These are phyloP conservation scores for Sarocladium oryzae DNA, from an alignment of 2,329 filamentous ascomycete species.

Conservation along the genomic window DNA sequence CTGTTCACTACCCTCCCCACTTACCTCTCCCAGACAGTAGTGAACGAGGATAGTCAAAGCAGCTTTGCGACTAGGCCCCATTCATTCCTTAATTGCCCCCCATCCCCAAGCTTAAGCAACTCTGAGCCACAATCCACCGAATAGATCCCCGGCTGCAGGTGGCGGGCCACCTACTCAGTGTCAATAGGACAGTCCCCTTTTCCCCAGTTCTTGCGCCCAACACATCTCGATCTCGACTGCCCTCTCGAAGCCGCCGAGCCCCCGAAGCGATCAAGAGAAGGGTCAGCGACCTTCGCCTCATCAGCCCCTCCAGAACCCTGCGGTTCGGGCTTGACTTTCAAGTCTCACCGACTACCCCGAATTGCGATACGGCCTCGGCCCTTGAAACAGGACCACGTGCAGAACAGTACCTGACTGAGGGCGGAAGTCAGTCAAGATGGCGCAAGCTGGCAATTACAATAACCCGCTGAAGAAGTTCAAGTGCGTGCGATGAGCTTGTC, in stretches of 20 bases:
- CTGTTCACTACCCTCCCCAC: background rate
- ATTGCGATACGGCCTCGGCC: slow-evolving; percentile 7
- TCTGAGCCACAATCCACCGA: slow-evolving; percentile 5
- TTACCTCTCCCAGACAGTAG: background rate
- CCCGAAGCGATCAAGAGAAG: background rate
- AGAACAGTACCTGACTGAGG: background rate
- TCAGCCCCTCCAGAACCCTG: background rate
- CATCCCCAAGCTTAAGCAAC: slow-evolving; percentile 1
- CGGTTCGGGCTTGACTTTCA: background rate
- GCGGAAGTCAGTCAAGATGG: slow-evolving; percentile 53
- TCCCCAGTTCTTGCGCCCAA: slow-evolving; percentile 8
- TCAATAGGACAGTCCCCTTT: slow-evolving; percentile 4
- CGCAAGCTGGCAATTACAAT: slow-evolving; percentile 83
- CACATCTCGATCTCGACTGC: background rate
- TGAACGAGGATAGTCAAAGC: background rate
- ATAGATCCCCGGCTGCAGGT: slow-evolving; percentile 4
- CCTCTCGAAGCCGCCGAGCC: background rate
- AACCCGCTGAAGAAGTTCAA: slow-evolving; percentile 99
- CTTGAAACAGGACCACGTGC: background rate
- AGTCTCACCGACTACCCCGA: slow-evolving; percentile 6
- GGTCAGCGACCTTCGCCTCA: background rate
- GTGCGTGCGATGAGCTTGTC: slow-evolving; percentile 39
- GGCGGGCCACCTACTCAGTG: slow-evolving; percentile 3
- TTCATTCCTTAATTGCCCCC: background rate
- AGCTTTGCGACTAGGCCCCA: slow-evolving; percentile 5